A percentile compares a stretch with the other conserved stretches of the same genome.
Evolutionary conservation across 139 green algal species (phyloP).

Genomic region (Nannochloris sp.): DNA sequence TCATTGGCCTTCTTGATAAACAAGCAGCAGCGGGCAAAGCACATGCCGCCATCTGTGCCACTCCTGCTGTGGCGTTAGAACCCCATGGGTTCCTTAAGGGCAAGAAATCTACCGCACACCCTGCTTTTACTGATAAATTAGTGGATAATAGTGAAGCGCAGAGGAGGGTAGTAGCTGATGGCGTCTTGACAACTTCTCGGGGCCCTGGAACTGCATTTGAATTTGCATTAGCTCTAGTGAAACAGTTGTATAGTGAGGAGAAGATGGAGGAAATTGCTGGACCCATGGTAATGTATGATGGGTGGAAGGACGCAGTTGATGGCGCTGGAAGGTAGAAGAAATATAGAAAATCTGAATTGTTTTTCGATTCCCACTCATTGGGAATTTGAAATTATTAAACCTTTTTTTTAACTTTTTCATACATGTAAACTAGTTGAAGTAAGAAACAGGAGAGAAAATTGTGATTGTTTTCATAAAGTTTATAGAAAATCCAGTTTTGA

Average conservation of each 20-base stretch:
- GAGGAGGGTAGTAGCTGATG: constrained; percentile 82
- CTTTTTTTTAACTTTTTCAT: background rate
- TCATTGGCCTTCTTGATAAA: constrained; percentile 51
- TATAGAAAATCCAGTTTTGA: background rate
- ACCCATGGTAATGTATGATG: constrained; percentile 83
- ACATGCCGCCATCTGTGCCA: constrained; percentile 89
- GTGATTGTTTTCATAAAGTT: background rate
- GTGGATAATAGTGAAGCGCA: constrained; percentile 51
- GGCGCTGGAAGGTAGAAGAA: background rate
- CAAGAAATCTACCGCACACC: constrained; percentile 76
- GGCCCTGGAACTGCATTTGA: constrained; percentile 91
- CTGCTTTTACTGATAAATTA: constrained; percentile 74
- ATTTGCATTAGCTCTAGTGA: constrained; percentile 87
- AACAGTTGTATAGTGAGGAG: constrained; percentile 78
- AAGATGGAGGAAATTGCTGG: constrained; percentile 76
- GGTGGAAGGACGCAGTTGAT: constrained; percentile 10
- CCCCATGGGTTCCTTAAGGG: constrained; percentile 64
- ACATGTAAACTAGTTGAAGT: background rate
- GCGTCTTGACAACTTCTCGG: constrained; percentile 70
- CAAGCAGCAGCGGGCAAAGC: constrained; percentile 44
- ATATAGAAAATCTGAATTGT: background rate
- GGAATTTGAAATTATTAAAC: background rate
- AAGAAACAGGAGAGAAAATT: background rate
- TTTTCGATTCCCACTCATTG: background rate
- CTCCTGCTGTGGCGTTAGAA: constrained; percentile 85